Evolutionary conservation across 371 early-diverging fungal genomes (phyloP).

Genomic region (Rhizopus sp.): DNA sequence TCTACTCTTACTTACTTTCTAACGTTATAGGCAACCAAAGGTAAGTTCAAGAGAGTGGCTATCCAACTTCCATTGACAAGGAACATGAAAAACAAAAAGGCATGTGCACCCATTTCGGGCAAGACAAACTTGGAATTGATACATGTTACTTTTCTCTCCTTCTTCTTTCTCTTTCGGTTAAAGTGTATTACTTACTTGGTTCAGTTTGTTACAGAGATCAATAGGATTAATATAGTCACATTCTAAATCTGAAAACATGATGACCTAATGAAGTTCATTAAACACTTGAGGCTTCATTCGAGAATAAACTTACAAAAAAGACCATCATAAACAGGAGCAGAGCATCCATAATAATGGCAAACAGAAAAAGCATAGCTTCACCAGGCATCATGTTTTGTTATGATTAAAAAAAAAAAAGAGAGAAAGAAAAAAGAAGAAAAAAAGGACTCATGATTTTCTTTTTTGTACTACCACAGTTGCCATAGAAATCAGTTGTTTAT

Average conservation of each 20-base stretch:
- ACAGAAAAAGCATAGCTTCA: constrained; percentile 83
- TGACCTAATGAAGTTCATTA: constrained; percentile 63
- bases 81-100: constrained; percentile 79
- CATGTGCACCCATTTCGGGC: constrained; percentile 89
- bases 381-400: constrained; percentile 57
- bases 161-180: neutral
- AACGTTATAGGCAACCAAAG: constrained; percentile 82
- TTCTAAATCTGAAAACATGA: constrained; percentile 92
- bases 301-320: constrained; percentile 76
- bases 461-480: neutral
- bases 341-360: constrained; percentile 90
- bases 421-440: constrained; percentile 14
- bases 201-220: constrained; percentile 94
- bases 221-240: constrained; percentile 99
- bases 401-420: constrained; percentile 4
- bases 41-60: constrained; percentile 83
- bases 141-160: neutral
- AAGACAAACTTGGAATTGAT: constrained; percentile 77
- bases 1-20: constrained; percentile 66
- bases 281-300: neutral
- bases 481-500: constrained; percentile 7
- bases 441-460: neutral
- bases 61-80: constrained; percentile 86
- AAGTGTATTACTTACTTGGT: constrained; percentile 65
- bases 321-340: constrained; percentile 91